These are phyloP conservation scores for Paraconiothyrium brasiliense DNA, from an alignment of 2,329 filamentous ascomycete species.

Conservation along the genomic window DNA sequence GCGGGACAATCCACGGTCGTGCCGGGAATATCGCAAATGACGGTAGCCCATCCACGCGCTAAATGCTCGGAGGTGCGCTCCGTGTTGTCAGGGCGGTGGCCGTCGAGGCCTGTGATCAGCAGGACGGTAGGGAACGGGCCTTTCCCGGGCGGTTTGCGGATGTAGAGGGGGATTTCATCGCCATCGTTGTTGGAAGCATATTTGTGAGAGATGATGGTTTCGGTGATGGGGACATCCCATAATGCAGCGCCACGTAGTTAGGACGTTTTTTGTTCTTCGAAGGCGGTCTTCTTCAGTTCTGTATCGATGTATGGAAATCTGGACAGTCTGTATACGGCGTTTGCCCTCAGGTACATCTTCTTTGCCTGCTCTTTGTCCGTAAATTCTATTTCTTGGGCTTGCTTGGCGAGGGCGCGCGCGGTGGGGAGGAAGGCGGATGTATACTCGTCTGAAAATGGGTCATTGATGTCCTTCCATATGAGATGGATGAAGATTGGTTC, in stretches of 20 bases:
- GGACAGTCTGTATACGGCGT: slow-evolving; percentile 75
- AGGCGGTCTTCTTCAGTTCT: slow-evolving; percentile 66
- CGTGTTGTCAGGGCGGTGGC: slow-evolving; percentile 62
- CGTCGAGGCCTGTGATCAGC: slow-evolving; percentile 66
- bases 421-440: slow-evolving; percentile 69
- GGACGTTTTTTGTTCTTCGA: slow-evolving; percentile 70
- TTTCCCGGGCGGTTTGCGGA: slow-evolving; percentile 61
- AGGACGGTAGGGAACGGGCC: slow-evolving; percentile 61
- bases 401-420: slow-evolving; percentile 64
- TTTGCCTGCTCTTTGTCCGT: slow-evolving; percentile 63
- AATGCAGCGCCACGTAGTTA: slow-evolving; percentile 64
- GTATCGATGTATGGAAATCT: slow-evolving; percentile 69
- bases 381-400: slow-evolving; percentile 60
- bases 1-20: slow-evolving; percentile 64
- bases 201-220: slow-evolving; percentile 68
- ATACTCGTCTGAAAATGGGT: slow-evolving; percentile 71
- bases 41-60: slow-evolving; percentile 57
- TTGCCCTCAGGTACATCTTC: slow-evolving; percentile 72
- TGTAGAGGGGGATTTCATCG: slow-evolving; percentile 68
- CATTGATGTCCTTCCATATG: slow-evolving; percentile 66
- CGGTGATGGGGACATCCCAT: slow-evolving; percentile 63
- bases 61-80: slow-evolving; percentile 58
- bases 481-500: slow-evolving; percentile 62
- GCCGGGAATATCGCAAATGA: slow-evolving; percentile 65
- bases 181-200: slow-evolving; percentile 63